Evolutionary conservation across 2,329 filamentous ascomycete genomes (phyloP).

Genomic region (Verticillium nubilum): DNA sequence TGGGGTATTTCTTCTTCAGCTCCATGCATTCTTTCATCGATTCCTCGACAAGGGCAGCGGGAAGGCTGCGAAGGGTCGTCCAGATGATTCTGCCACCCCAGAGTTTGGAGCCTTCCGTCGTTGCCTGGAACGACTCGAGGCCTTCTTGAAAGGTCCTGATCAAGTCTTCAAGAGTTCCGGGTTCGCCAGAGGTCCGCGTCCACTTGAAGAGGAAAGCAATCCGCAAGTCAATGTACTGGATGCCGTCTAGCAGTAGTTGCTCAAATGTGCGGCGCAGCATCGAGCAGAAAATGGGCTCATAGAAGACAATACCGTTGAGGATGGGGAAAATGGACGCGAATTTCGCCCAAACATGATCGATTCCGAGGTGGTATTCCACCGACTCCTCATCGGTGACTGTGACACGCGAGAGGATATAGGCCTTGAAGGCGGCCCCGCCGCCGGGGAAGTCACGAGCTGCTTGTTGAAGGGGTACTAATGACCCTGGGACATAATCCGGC

Average conservation of each 20-base stretch:
- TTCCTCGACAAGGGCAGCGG: constrained; percentile 29
- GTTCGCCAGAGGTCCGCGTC: neutral
- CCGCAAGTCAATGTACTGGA: neutral
- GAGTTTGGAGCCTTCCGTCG: constrained; percentile 29
- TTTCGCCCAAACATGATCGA: neutral
- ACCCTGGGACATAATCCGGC: constrained; percentile 48
- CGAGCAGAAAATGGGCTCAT: constrained; percentile 55
- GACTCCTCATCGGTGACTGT: neutral
- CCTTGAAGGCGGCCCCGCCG: constrained; percentile 23
- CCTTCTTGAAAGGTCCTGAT: neutral
- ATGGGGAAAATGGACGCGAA: neutral
- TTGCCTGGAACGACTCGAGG: neutral
- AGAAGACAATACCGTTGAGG: neutral
- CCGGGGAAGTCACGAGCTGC: constrained; percentile 67
- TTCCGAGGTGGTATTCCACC: neutral
- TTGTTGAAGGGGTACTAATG: constrained; percentile 43
- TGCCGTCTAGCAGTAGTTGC: neutral
- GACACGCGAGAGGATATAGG: neutral
- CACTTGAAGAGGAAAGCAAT: neutral
- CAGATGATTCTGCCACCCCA: constrained; percentile 78
- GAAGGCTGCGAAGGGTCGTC: constrained; percentile 59
- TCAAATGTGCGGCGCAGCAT: neutral
- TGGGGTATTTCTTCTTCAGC: constrained; percentile 55
- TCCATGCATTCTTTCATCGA: constrained; percentile 56
- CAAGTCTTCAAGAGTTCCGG: neutral